Percentiles rank a stretch among this genome's conserved stretches.
These are phyloP conservation scores for Aulographum hederae DNA, from an alignment of 2,329 filamentous ascomycete species.

Conservation along the genomic window DNA sequence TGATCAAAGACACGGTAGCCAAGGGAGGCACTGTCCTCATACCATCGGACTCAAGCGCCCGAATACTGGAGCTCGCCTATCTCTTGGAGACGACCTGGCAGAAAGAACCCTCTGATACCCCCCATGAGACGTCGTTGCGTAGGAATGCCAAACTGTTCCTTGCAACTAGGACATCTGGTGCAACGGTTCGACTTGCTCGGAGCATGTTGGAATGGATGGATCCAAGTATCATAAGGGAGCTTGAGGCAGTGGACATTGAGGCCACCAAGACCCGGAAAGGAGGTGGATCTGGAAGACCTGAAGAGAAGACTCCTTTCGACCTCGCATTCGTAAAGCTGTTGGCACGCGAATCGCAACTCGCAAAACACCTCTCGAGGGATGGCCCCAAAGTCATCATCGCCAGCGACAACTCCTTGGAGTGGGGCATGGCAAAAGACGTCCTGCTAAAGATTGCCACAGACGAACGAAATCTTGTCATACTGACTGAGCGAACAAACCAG, in stretches of 20 bases:
- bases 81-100: constrained; percentile 80
- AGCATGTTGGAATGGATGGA: constrained; percentile 99
- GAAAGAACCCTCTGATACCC: constrained; percentile 19
- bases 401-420: constrained; percentile 77
- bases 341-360: constrained; percentile 64
- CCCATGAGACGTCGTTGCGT: constrained; percentile 24
- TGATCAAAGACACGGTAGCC: constrained; percentile 59
- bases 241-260: constrained; percentile 33
- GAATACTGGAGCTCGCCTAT: constrained; percentile 81
- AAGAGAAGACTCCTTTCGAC: constrained; percentile 58
- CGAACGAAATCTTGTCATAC: constrained; percentile 62
- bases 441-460: constrained; percentile 58
- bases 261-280: constrained; percentile 18
- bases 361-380: constrained; percentile 40
- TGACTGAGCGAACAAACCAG: constrained; percentile 55
- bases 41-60: constrained; percentile 86
- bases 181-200: constrained; percentile 75
- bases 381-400: constrained; percentile 65
- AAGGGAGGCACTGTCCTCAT: constrained; percentile 84
- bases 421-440: constrained; percentile 81
- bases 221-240: constrained; percentile 80
- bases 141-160: constrained; percentile 48
- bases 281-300: constrained; percentile 16
- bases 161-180: constrained; percentile 69
- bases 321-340: constrained; percentile 72